Evolutionary conservation across 2,329 filamentous ascomycete species (phyloP), one percentile per base, ranked within the genome.

Genomic region (Nannizziopsis barbatae): DNA sequence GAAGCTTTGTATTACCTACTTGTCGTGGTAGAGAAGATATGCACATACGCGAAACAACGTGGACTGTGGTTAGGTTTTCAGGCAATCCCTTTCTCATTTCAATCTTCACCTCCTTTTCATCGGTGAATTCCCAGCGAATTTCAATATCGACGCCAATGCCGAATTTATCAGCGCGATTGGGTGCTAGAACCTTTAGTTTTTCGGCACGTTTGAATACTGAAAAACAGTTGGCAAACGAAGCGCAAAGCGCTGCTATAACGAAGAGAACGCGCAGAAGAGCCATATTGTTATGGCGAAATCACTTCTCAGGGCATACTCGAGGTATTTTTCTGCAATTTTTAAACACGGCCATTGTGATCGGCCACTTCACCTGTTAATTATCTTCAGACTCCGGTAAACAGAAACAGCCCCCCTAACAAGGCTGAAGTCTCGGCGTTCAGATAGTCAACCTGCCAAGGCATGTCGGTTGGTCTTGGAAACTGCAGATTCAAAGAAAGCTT

Each of bases 21-120:
- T 17, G n/a, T n/a, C n/a, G n/a, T 11, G 18, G 10, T 11, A 12
- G 22, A 30, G 14, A 3, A 14, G 12, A n/a, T 47, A 2, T 35
- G 18, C 35, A 53, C 50, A 44, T 45, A 53, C 52, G 35, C 2
- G 50, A 30, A 38, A 53, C 52, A 18, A 45, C 30, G 33, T 53
- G 52, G 20, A 53, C 49, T 2, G 41, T 50, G 35, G 43, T 52
- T 12, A 53, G 14, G 36, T 50, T 52, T 2, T 50, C 20, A 5
- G 50, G 30, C 2, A 15, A 2, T 8, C 52, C 52, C 31, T 53
- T 53, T 42, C 47, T 39, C 20, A 52, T 31, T 22, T 50, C 45
- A 20, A 54, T 38, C 12, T 45, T 41, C n/a, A 52, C 42, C 17
- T 47, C 10, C 9, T 43, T 39, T n/a, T 33, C 22, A 7, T 42